A percentile compares a stretch with the other conserved stretches of the same genome.
phyloP scores from a whole-genome alignment of 192 early-diverging fungal genomes.

The Backusella parvicylindrica region DNA sequence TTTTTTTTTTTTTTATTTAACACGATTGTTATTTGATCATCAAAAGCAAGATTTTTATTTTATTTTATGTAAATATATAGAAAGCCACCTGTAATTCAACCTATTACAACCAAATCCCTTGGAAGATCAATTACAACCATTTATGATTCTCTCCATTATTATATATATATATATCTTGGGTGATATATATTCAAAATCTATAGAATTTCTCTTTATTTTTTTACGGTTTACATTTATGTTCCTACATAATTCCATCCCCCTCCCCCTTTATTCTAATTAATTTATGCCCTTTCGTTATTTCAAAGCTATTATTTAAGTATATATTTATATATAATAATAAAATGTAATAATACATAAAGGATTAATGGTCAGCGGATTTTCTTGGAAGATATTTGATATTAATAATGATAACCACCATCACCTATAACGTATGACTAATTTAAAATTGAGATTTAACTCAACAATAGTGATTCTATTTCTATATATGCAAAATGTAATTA shows the following conservation, averaged over 20 bases:
- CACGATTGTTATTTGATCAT: not conserved
- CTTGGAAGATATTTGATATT: not conserved
- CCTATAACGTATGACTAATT: not conserved
- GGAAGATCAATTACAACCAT: not conserved
- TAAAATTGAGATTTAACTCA: not conserved
- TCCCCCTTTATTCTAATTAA: not conserved
- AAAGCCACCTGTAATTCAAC: not conserved
- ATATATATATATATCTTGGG: not conserved
- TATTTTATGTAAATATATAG: not conserved
- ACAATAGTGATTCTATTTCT: not conserved
- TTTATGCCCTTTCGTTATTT: not conserved
- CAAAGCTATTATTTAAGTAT: not conserved
- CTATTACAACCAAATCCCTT: not conserved
- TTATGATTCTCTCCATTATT: not conserved
- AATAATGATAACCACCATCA: not conserved
- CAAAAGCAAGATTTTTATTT: not conserved
- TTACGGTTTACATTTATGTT: slow-evolving; percentile 1
- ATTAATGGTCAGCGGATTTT: not conserved
- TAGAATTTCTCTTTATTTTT: not conserved
- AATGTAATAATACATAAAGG: not conserved
- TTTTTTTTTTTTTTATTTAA: not conserved
- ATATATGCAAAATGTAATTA: not conserved
- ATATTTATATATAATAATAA: not conserved
- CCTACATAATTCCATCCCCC: not conserved
- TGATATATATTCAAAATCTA: not conserved